Evolutionary conservation across 2,329 filamentous ascomycete species (phyloP).

Genomic region (Reticulascus tulasneorum): DNA sequence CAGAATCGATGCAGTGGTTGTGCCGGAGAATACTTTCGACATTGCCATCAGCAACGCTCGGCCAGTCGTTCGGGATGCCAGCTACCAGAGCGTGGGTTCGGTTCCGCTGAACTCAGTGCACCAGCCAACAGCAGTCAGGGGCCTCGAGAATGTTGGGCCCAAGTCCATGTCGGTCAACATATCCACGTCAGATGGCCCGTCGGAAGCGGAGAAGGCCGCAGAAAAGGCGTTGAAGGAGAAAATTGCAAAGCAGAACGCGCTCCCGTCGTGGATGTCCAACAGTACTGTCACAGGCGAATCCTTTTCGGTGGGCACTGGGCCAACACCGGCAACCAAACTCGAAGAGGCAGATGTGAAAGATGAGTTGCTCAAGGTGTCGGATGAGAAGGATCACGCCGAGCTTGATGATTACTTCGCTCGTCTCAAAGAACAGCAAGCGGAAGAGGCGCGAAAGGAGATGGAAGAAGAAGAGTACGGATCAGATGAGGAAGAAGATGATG

Average conservation of each 20-base stretch:
- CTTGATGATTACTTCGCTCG: conserved; percentile 66
- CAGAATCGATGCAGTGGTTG: conserved; percentile 68
- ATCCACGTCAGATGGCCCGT: conserved; percentile 60
- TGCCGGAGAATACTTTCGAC: conserved; percentile 73
- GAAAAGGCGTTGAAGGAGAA: conserved; percentile 63
- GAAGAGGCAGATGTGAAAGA: conserved; percentile 47
- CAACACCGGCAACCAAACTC: conserved; percentile 26
- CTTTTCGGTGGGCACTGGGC: conserved; percentile 41
- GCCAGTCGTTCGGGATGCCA: conserved; percentile 63
- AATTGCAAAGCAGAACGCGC: conserved; percentile 62
- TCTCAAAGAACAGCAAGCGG: conserved; percentile 58
- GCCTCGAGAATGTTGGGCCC: conserved; percentile 61
- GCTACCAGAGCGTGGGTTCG: conserved; percentile 50
- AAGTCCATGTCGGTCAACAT: conserved; percentile 69
- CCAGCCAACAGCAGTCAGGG: conserved; percentile 65
- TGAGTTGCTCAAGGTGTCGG: conserved; percentile 31
- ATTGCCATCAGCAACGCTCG: conserved; percentile 59
- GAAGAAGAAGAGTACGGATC: conserved; percentile 22
- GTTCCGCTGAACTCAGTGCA: conserved; percentile 52
- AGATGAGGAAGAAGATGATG: conserved; percentile 28
- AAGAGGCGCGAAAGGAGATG: conserved; percentile 30
- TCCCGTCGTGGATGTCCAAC: conserved; percentile 69
- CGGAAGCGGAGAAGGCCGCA: conserved; percentile 62
- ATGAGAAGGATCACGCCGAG: conserved; percentile 50
- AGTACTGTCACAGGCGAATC: conserved; percentile 64